Base-by-base conservation (phyloP, 768 basidiomycete species). In the Kockovaella imperatae region DNA sequence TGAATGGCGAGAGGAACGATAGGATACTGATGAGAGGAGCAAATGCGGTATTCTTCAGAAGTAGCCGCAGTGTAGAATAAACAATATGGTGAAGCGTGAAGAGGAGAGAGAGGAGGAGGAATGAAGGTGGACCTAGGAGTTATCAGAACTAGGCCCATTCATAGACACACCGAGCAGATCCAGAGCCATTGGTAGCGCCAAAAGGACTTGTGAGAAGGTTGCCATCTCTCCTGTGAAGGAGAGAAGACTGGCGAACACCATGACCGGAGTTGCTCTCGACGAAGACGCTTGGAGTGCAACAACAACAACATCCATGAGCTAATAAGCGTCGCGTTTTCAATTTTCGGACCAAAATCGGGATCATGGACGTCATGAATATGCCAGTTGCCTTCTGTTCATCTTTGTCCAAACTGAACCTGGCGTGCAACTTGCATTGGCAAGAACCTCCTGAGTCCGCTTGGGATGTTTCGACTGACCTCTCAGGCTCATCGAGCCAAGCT, bases 91-190 rank as follows among this genome's bases (percentile, higher is more conserved):
- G 62, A 14, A 62, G 35, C 14, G 62, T 62, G 40, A 73, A 60
- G 13, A 73, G 52, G 0, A 73, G 64, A 3, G 72, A 73, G 3
- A 70, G 64, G 4, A 73, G 56, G 25, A 73, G 66, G 57, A 73
- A 73, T 3, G 67, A 69, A 6, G 66, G 65, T 17, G 68, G 63
- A 10, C 71, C 64, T 62, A n/a, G 45, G n/a, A 28, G 40, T 6
- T 24, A 28, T 25, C 13, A 25, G 8, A 42, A 26, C 40, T 38
- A 10, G 24, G 28, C 10, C 13, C 13, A 23, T 25, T 18, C 24
- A 11, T 25, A 25, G 17, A 50, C 54, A 11, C 38, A 64, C 64
- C 71, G 26, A 72, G 58, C 11, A 67, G 53, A 40, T 71, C 67
- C 23, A 72, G 55, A 2, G 62, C 51, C 52, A 71, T 64, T 4